Base-by-base conservation (phyloP, 2,329 filamentous ascomycete species). In the Botryotinia globosa region DNA sequence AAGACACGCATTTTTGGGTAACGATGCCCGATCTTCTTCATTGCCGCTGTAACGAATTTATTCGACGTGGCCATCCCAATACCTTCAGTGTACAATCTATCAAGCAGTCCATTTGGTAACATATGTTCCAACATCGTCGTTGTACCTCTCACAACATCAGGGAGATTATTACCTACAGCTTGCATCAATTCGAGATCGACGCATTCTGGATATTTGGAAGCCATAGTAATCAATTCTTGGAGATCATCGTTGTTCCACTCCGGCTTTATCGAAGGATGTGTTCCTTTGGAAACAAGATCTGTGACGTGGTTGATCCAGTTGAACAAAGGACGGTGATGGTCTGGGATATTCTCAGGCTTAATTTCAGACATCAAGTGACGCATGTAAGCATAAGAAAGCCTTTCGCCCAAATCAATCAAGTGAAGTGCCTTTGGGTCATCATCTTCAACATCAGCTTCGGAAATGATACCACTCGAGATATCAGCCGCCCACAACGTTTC, bases 21-120 rank as follows among this genome's bases (percentile, higher is more conserved):
- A 67, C 82, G 78, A 73, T 84, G 81, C 32, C 48, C 73, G 12
- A 79, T 61, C 51, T 74, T 72, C 9, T 63, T 65, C 20, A 73
- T 67, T 42, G 73, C 72, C 3, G 44, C 25, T 10, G 62, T 59
- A 37, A 64, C 34, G 3, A 59, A 64, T 69, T n/a, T 71, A 29
- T 72, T 73, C 14, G 51, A 59, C 6, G 63, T 29, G 14, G 48
- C 37, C 48, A 73, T 59, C 29, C 76, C 76, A n/a, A 72, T 37
- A 10, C 73, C 76, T 37, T 77, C 69, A 29, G 73, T 68, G 70
- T 79, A 78, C 22, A 75, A 73, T n/a, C 63, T 59, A 25, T 76
- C 71, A 3, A 79, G 72, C 18, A 77, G 56, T 45, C 71, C 72
- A 48, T 77, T 74, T 34, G 75, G 54, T 39, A 74, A 73, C 75